Base-by-base conservation (phyloP, 2,329 filamentous ascomycete genomes). In the Aspergillus alliaceus region DNA sequence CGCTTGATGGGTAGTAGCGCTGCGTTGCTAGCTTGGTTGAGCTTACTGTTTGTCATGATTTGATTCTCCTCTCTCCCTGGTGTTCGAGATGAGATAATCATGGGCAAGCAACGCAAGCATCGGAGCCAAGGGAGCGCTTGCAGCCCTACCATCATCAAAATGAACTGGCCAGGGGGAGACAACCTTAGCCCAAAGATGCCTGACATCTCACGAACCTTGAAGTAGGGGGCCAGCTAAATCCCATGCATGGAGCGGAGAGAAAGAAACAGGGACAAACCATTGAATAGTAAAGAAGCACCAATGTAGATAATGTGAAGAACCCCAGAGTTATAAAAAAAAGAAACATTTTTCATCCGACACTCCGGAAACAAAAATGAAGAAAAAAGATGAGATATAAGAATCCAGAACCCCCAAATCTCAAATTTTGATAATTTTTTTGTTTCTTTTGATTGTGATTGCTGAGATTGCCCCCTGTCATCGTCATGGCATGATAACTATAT, bases 401-500 rank as follows among this genome's bases (percentile, higher is more conserved):
- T 37, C 34, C 34, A 29, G 42, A 46, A 51, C 24, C 31, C 40
- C 54, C 29, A 53, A 48, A 52, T 31, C 50, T 51, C 44, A 46
- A 50, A 53, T 46, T 47, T 44, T 59, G 40, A 47, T 50, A 37
- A 32, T 48, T 50, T 51, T 47, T 54, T 39, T 42, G 37, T 47
- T 51, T 51, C 44, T 57, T 42, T 52, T 37, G 57, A 22, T 48
- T 48, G 44, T 32, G 44, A 48, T 48, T 48, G 44, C 22, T 48
- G 44, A 9, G 14, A n/a, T 32, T 47, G 44, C 44, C 44, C 44
- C 44, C 54, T 44, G 48, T 57, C 57, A 59, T 57, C 47, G 51
- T 47, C 51, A 58, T 60, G 58, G 57, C 51, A 57, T 48, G 44
- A 48, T 31, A 48, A 48, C 44, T 48, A 48, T 48, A 48, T 48